These are phyloP conservation scores for Nothophytophthora sp. DNA, from an alignment of 352 stramenopile species.

Conservation along the genomic window DNA sequence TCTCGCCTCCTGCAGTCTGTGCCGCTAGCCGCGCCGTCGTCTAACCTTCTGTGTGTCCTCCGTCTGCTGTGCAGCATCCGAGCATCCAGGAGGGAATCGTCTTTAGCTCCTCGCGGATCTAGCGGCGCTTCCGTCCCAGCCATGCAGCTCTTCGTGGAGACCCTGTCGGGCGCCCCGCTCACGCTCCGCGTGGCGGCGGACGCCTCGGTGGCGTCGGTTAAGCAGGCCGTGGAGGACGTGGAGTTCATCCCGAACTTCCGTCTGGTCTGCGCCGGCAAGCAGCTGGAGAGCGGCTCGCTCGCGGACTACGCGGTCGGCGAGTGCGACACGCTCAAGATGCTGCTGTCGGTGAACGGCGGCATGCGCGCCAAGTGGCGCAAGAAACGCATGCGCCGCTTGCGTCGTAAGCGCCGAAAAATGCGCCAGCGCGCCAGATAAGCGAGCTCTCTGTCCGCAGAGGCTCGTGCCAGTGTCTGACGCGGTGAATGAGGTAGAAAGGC, in stretches of 20 bases:
- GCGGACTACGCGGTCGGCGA: conserved; percentile 92
- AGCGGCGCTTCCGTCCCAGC: conserved; percentile 14
- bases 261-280: conserved; percentile 87
- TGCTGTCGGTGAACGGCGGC: conserved; percentile 91
- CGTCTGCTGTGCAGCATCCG: conserved; percentile 89
- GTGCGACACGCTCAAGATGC: conserved; percentile 92
- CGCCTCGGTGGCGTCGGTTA: conserved; percentile 92
- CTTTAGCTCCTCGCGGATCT: conserved; percentile 3
- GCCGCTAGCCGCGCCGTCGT: too few species aligned
- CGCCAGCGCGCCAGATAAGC: conserved; percentile 98
- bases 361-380: conserved; percentile 98
- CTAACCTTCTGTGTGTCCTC: too few species aligned
- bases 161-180: conserved; percentile 82
- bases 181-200: conserved; percentile 79
- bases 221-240: conserved; percentile 94
- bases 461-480: too few species aligned
- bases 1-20: conserved; percentile 4
- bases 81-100: conserved; percentile 90
- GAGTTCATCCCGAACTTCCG: conserved; percentile 95
- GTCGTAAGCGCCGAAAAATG: conserved; percentile 99
- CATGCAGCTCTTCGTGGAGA: conserved; percentile 97
- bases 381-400: conserved; percentile 98
- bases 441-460: too few species aligned
- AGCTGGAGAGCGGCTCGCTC: conserved; percentile 83
- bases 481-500: too few species aligned